Percentiles rank a stretch among this genome's conserved stretches.
Evolutionary conservation across 2,329 filamentous ascomycete genomes (phyloP).

Genomic region (Stemphylium beticola): DNA sequence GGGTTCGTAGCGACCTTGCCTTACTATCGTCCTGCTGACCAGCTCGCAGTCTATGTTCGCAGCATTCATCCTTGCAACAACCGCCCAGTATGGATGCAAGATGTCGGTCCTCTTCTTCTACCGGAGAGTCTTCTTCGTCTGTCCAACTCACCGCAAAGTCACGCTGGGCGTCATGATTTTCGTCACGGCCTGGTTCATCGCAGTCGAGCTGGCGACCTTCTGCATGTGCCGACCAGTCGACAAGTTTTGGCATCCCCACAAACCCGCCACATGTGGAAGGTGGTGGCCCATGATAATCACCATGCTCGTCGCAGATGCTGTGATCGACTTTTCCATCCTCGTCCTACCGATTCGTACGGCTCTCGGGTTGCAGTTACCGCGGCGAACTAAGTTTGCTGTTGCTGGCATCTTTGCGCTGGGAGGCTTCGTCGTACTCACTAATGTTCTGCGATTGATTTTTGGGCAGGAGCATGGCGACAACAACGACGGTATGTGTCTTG

Average conservation of each 20-base stretch:
- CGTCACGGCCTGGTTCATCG: neutral
- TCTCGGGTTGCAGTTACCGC: neutral
- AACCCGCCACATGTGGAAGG: neutral
- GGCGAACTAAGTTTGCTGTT: neutral
- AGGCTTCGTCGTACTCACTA: neutral
- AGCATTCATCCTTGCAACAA: neutral
- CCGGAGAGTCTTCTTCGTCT: neutral
- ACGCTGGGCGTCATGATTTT: neutral
- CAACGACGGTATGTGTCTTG: neutral
- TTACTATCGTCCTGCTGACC: neutral
- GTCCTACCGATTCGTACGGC: neutral
- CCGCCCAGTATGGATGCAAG: neutral
- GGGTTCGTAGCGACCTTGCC: neutral
- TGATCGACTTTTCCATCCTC: neutral
- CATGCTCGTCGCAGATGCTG: neutral
- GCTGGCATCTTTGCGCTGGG: neutral
- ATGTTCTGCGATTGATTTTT: neutral
- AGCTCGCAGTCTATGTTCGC: neutral
- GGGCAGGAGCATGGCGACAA: neutral
- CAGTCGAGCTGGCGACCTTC: neutral
- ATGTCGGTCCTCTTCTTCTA: conserved; percentile 5
- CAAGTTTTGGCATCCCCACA: neutral
- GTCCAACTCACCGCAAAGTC: neutral
- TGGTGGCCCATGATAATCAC: neutral
- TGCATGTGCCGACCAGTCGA: neutral